These are phyloP conservation scores for Echinosophora koreensis DNA, from an alignment of 306 rosid species.

Conservation along the genomic window DNA sequence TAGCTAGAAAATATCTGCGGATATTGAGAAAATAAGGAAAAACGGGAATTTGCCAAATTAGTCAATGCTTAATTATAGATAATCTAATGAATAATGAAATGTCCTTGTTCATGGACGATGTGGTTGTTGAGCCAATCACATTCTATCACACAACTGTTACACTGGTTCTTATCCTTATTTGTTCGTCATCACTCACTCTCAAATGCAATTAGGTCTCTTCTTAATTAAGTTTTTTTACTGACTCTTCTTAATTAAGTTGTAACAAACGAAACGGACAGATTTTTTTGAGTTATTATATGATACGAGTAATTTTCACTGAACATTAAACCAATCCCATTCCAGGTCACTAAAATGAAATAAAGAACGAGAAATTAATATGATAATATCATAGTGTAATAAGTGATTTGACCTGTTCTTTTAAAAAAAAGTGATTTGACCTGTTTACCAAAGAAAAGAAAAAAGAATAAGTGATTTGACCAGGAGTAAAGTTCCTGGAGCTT, in stretches of 20 bases:
- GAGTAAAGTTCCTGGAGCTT: constrained; percentile 27
- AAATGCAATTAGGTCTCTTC: background rate
- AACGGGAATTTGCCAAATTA: constrained; percentile 18
- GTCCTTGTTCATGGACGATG: constrained; percentile 15
- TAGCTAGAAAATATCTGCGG: background rate
- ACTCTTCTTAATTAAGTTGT: background rate
- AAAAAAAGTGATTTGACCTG: too few relatives aligned
- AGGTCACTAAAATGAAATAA: background rate
- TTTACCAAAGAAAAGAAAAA: too few relatives aligned
- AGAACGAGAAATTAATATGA: background rate
- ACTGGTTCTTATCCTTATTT: constrained; percentile 42
- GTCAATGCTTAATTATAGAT: constrained; percentile 8
- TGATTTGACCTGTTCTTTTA: constrained; percentile 6
- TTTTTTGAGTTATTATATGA: background rate
- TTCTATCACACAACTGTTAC: background rate
- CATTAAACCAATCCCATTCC: background rate
- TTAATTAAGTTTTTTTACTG: background rate
- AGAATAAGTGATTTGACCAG: too few relatives aligned
- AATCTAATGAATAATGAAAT: constrained; percentile 21
- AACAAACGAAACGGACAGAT: constrained; percentile 31
- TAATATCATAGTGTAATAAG: background rate
- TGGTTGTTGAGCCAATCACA: constrained; percentile 46
- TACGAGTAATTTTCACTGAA: background rate
- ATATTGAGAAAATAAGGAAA: background rate
- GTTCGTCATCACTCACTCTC: constrained; percentile 36